Conservation (phyloP, 371 early-diverging fungal genomes). For the Sporodiniella umbellata region DNA sequence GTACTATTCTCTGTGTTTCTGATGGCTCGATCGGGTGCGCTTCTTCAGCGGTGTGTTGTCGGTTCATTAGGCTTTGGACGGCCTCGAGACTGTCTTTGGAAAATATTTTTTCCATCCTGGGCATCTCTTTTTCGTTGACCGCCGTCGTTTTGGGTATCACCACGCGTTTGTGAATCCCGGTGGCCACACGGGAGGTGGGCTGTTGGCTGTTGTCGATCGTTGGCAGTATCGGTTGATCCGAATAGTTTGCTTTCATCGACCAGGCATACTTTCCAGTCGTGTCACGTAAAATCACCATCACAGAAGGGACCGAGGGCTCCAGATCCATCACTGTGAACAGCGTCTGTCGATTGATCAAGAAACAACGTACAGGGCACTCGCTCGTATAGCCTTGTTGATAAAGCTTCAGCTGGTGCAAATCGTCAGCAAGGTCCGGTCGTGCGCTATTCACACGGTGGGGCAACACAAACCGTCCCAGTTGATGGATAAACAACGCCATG, state of each 20-base stretch:
- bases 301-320: constrained; percentile 29
- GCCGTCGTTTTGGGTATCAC: constrained; percentile 15
- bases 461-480: constrained; percentile 66
- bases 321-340: constrained; percentile 54
- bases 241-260: constrained; percentile 55
- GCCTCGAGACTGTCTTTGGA: constrained; percentile 27
- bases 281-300: constrained; percentile 61
- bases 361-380: constrained; percentile 53
- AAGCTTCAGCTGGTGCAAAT: constrained; percentile 28
- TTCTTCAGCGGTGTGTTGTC: constrained; percentile 19
- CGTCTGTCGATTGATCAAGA: constrained; percentile 61
- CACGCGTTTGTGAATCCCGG: background rate
- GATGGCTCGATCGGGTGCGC: background rate
- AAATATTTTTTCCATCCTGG: constrained; percentile 37
- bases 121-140: constrained; percentile 34
- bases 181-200: too few relatives aligned
- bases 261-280: constrained; percentile 72
- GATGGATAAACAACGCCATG: constrained; percentile 67
- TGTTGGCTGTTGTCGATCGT: background rate
- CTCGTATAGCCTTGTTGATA: constrained; percentile 7
- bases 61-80: constrained; percentile 25
- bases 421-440: constrained; percentile 57
- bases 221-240: constrained; percentile 13
- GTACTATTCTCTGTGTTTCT: constrained; percentile 7
- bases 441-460: constrained; percentile 50